These are phyloP conservation scores for Boletellus emodensis DNA, from an alignment of 768 basidiomycete species.

Conservation along the genomic window DNA sequence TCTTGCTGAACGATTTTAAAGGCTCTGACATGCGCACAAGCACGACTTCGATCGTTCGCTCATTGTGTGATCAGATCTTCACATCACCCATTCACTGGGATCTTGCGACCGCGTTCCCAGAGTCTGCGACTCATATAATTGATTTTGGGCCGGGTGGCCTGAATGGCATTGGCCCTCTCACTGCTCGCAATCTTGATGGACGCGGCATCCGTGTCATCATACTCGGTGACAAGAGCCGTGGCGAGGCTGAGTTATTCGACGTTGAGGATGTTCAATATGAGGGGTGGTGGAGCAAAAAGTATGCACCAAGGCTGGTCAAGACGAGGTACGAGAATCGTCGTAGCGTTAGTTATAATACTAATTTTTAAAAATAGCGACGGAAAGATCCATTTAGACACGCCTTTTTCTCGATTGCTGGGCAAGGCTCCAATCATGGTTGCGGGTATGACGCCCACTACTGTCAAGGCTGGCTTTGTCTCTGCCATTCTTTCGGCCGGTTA, in stretches of 20 bases:
- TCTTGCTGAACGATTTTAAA: conserved; percentile 30
- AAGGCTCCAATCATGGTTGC: conserved; percentile 99
- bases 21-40: conserved; percentile 79
- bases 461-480: conserved; percentile 91
- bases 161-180: conserved; percentile 89
- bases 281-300: conserved; percentile 90
- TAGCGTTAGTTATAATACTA: neutral
- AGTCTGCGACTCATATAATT: conserved; percentile 87
- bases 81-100: conserved; percentile 90
- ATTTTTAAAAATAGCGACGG: conserved; percentile 61
- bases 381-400: conserved; percentile 87
- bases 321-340: conserved; percentile 56
- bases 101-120: conserved; percentile 85
- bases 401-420: conserved; percentile 92
- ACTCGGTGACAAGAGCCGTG: conserved; percentile 86
- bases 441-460: conserved; percentile 98
- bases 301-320: conserved; percentile 78
- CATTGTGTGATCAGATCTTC: conserved; percentile 92
- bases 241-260: conserved; percentile 82
- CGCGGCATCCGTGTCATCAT: conserved; percentile 89
- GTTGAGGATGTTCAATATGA: conserved; percentile 64
- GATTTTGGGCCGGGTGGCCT: conserved; percentile 97
- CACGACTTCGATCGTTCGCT: conserved; percentile 73
- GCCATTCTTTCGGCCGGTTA: conserved; percentile 92
- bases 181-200: conserved; percentile 87